Evolutionary conservation across 2,329 filamentous ascomycete genomes (phyloP).

Genomic region (Pseudopithomyces maydicus): DNA sequence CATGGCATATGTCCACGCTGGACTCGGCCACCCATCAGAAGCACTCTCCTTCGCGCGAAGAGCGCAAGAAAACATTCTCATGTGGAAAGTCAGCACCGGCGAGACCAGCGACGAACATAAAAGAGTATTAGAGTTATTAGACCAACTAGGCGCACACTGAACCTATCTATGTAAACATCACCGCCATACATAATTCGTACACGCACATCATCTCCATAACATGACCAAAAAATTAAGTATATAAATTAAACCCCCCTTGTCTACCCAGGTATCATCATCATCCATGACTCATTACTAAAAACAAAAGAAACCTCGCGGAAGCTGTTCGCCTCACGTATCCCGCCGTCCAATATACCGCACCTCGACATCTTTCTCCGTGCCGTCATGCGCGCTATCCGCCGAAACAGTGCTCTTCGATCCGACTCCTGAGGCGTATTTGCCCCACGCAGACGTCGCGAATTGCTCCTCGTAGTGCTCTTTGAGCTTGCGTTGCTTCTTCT

Average conservation of each 20-base stretch:
- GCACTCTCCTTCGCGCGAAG: slow-evolving; percentile 24
- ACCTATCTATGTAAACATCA: background rate
- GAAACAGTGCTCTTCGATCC: background rate
- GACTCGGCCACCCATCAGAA: slow-evolving; percentile 18
- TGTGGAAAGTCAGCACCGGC: slow-evolving; percentile 27
- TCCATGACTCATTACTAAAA: background rate
- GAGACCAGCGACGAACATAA: slow-evolving; percentile 16
- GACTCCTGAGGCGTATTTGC: background rate
- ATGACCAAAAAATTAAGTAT: background rate
- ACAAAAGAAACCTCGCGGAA: background rate
- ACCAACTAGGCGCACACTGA: background rate
- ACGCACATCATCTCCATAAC: background rate
- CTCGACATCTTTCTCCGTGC: background rate
- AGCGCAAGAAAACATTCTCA: slow-evolving; percentile 22
- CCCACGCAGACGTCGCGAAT: slow-evolving; percentile 2
- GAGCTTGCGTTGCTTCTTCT: slow-evolving; percentile 35
- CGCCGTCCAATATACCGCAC: background rate
- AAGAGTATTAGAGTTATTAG: slow-evolving; percentile 23
- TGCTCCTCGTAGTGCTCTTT: slow-evolving; percentile 30
- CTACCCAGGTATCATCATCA: slow-evolving; percentile 1
- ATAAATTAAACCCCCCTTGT: background rate
- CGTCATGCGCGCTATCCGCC: background rate
- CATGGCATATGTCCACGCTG: slow-evolving; percentile 31
- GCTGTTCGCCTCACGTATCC: background rate
- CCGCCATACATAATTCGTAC: background rate